Evolutionary conservation across 2,329 filamentous ascomycete species (phyloP).

Genomic region (Neospermospora avenae): DNA sequence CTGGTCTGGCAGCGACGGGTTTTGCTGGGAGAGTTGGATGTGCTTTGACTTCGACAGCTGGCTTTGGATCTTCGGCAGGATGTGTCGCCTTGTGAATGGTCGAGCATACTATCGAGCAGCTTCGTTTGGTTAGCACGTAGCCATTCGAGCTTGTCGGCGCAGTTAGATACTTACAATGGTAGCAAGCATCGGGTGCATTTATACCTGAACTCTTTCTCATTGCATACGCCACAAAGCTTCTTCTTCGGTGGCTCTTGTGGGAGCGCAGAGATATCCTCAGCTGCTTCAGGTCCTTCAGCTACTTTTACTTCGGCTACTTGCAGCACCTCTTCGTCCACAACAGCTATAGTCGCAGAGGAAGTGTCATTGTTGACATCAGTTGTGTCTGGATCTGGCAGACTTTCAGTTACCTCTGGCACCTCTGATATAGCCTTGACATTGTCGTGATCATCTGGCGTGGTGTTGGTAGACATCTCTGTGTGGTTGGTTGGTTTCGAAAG

Average conservation of each 20-base stretch:
- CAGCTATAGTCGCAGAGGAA: neutral
- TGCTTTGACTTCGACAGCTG: slow-evolving; percentile 10
- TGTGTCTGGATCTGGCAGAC: neutral
- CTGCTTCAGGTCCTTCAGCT: neutral
- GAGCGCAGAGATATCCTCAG: neutral
- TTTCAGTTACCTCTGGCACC: neutral
- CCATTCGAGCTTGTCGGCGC: neutral
- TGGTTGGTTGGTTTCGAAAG: neutral
- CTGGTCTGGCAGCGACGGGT: slow-evolving; percentile 14
- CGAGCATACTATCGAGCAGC: slow-evolving; percentile 58
- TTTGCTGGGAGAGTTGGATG: slow-evolving; percentile 13
- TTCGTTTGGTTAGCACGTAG: slow-evolving; percentile 31
- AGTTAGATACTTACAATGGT: slow-evolving; percentile 49
- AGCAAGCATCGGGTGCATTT: slow-evolving; percentile 58
- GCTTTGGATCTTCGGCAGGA: slow-evolving; percentile 17
- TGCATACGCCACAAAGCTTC: slow-evolving; percentile 54
- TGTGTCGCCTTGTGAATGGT: slow-evolving; percentile 45
- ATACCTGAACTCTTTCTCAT: slow-evolving; percentile 52
- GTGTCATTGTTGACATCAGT: neutral
- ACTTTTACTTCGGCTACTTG: neutral
- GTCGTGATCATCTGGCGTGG: neutral
- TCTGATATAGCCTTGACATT: neutral
- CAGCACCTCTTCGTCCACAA: neutral
- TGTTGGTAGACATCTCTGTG: slow-evolving; percentile 7
- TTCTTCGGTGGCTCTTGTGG: neutral